Percentiles rank a stretch among this genome's conserved stretches.
phyloP scores from a whole-genome alignment of 768 basidiomycete species.

The Rhizopogon salebrosus region DNA sequence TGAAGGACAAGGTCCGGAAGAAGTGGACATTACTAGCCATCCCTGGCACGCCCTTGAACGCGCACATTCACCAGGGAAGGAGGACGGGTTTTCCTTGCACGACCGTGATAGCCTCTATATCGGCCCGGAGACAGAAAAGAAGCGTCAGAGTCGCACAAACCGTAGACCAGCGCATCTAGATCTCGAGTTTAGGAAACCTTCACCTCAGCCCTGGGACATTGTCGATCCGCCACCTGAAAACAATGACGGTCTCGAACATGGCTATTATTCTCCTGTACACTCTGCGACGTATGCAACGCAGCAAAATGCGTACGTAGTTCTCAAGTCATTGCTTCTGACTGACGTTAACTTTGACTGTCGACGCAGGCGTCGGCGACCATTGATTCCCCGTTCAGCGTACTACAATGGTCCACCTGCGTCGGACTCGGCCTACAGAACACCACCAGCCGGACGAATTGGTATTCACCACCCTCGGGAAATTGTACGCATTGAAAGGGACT shows the following conservation, averaged over 20 bases:
- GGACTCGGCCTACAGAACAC: constrained; percentile 77
- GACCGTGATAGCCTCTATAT: constrained; percentile 8
- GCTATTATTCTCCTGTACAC: constrained; percentile 39
- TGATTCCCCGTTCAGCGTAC: constrained; percentile 77
- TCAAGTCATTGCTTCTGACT: constrained; percentile 3
- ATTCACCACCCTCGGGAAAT: constrained; percentile 90
- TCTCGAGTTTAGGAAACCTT: constrained; percentile 43
- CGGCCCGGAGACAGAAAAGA: constrained; percentile 18
- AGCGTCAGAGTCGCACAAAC: constrained; percentile 24
- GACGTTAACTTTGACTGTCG: constrained; percentile 18
- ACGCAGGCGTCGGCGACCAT: constrained; percentile 31
- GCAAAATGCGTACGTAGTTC: constrained; percentile 38
- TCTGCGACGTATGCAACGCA: constrained; percentile 40
- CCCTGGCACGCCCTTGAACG: constrained; percentile 22
- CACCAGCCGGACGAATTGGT: constrained; percentile 81
- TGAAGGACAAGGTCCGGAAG: constrained; percentile 4
- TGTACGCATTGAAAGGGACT: constrained; percentile 88
- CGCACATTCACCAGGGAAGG: constrained; percentile 5
- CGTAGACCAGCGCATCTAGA: constrained; percentile 41
- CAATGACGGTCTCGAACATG: constrained; percentile 14
- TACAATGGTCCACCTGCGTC: constrained; percentile 76
- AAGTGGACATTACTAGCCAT: constrained; percentile 17
- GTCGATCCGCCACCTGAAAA: constrained; percentile 43
- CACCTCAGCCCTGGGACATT: constrained; percentile 67
- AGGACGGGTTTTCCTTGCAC: constrained; percentile 11